These are phyloP conservation scores for Aspergillus heteromorphus DNA, from an alignment of 495 filamentous ascomycete species.

Conservation along the genomic window DNA sequence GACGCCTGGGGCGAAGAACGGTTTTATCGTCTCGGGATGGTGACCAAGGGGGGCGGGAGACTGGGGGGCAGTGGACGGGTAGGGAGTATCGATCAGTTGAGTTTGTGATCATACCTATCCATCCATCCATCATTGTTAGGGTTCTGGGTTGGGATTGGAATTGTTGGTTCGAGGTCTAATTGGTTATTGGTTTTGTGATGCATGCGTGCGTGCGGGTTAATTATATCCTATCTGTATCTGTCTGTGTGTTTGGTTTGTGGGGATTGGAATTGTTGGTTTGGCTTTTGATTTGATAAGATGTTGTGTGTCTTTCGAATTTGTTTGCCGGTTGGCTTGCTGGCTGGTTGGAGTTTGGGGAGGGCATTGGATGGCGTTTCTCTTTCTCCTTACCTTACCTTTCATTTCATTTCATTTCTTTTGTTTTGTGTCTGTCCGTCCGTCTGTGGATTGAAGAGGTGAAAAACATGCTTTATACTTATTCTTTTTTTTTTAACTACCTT, in stretches of 20 bases:
- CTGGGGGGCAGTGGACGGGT: slow-evolving; percentile 53
- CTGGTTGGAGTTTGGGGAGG: slow-evolving; percentile 1
- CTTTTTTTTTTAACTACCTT: neutral
- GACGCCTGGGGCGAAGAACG: slow-evolving; percentile 81
- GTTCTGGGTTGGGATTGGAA: neutral
- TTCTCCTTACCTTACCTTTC: no score
- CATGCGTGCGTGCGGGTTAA: neutral
- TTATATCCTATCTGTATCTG: neutral
- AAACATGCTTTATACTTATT: no score
- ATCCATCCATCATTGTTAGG: no score
- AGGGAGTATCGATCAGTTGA: slow-evolving; percentile 58
- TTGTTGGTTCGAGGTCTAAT: no score
- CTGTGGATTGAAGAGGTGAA: no score
- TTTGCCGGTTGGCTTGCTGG: no score
- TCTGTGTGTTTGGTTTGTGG: neutral
- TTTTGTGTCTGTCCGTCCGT: no score
- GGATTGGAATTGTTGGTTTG: neutral
- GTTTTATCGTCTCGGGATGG: slow-evolving; percentile 71
- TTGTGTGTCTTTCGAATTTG: neutral
- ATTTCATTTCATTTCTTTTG: no score
- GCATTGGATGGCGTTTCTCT: slow-evolving; percentile 6
- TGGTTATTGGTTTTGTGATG: no score
- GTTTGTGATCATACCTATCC: no score
- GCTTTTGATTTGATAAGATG: neutral
- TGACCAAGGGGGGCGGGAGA: slow-evolving; percentile 45